phyloP scores from a whole-genome alignment of 768 basidiomycete species.

The Crucibulum laeve region DNA sequence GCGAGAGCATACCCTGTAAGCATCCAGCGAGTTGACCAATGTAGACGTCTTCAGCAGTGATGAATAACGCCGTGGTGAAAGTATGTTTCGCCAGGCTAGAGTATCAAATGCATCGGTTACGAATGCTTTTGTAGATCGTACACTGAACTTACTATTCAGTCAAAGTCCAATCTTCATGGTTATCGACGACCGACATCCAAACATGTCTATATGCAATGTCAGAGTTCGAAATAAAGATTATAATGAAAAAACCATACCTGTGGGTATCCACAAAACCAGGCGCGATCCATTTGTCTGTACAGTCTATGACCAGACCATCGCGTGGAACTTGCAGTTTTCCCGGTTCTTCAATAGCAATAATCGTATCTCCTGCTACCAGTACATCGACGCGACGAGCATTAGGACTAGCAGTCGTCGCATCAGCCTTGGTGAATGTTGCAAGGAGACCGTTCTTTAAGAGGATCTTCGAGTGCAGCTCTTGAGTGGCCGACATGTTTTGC shows the following conservation, averaged over 20 bases:
- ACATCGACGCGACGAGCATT: not conserved
- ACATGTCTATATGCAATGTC: not conserved
- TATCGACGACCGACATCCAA: not conserved
- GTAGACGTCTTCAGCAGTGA: not conserved
- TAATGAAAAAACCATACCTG: not conserved
- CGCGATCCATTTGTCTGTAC: slow-evolving; percentile 1
- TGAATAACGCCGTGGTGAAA: not conserved
- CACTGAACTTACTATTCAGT: not conserved
- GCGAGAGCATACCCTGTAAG: not conserved
- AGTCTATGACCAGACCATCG: not conserved
- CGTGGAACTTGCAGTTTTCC: not conserved
- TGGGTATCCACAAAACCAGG: not conserved
- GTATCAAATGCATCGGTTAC: not conserved
- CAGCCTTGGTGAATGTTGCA: not conserved
- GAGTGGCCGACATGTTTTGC: too few relatives aligned
- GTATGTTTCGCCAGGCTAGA: not conserved
- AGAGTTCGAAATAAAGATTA: not conserved
- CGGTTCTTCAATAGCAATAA: not conserved
- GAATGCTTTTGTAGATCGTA: not conserved
- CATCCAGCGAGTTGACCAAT: not conserved
- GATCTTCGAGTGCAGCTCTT: too few relatives aligned
- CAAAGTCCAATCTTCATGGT: not conserved
- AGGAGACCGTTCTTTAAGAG: not conserved
- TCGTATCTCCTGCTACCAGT: not conserved
- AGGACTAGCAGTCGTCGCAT: not conserved